Evolutionary conservation across 2,329 filamentous ascomycete genomes (phyloP).

Genomic region (Cercospora beticola): DNA sequence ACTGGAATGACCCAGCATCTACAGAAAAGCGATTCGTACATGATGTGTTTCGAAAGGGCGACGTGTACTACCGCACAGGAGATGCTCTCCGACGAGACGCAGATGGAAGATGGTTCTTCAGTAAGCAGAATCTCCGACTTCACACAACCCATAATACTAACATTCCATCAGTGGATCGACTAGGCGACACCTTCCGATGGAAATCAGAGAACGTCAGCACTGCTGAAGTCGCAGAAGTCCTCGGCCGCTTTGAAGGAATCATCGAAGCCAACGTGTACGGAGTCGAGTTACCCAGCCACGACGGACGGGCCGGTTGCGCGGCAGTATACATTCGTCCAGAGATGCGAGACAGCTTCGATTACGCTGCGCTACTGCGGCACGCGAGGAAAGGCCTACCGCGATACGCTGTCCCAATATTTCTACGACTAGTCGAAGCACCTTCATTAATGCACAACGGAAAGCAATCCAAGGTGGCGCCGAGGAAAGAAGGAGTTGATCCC

Average conservation of each 20-base stretch:
- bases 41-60: conserved; percentile 70
- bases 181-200: conserved; percentile 77
- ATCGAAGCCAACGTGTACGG: conserved; percentile 85
- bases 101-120: conserved; percentile 73
- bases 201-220: conserved; percentile 57
- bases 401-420: conserved; percentile 74
- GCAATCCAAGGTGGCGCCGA: conserved; percentile 71
- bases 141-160: background rate
- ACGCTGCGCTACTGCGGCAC: conserved; percentile 59
- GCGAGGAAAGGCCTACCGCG: conserved; percentile 61
- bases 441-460: conserved; percentile 74
- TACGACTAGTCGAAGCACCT: conserved; percentile 58
- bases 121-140: background rate
- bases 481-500: conserved; percentile 66
- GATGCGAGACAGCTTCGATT: conserved; percentile 56
- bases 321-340: conserved; percentile 60
- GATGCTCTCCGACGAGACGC: conserved; percentile 71
- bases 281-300: conserved; percentile 73
- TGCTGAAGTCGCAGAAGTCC: conserved; percentile 70
- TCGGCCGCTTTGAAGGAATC: conserved; percentile 67
- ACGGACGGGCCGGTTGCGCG: conserved; percentile 80
- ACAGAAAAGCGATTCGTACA: conserved; percentile 57
- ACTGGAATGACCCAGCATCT: conserved; percentile 66
- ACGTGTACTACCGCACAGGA: conserved; percentile 82
- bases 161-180: conserved; percentile 61